Percentiles rank a stretch among this genome's conserved stretches.
Conservation (phyloP, 495 filamentous ascomycete species). For the Aspergillus bridgeri region DNA sequence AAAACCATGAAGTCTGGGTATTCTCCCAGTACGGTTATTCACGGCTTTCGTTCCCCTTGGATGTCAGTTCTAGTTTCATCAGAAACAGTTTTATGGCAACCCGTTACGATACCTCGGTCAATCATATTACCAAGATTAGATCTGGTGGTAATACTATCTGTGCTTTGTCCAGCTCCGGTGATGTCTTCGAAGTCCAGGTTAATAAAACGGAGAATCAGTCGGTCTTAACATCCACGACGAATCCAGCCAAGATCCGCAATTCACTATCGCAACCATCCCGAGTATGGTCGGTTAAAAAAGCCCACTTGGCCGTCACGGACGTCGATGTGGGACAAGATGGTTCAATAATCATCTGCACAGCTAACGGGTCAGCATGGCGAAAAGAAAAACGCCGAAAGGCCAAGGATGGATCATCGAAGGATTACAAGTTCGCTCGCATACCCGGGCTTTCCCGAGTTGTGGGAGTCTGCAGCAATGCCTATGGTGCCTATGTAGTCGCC, state of each 20-base stretch:
- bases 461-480: constrained; percentile 79
- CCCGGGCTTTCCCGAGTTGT: constrained; percentile 80
- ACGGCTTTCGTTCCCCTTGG: constrained; percentile 75
- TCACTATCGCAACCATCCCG: constrained; percentile 70
- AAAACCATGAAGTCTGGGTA: constrained; percentile 84
- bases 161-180: constrained; percentile 75
- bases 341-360: constrained; percentile 89
- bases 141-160: constrained; percentile 88
- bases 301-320: constrained; percentile 80
- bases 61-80: constrained; percentile 66
- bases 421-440: constrained; percentile 90
- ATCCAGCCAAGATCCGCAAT: constrained; percentile 78
- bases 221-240: constrained; percentile 73
- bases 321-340: constrained; percentile 89
- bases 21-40: constrained; percentile 93
- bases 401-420: constrained; percentile 66
- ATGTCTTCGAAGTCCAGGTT: constrained; percentile 77
- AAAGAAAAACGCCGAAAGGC: constrained; percentile 75
- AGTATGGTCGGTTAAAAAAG: constrained; percentile 78
- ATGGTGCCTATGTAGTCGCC: constrained; percentile 83
- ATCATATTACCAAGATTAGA: constrained; percentile 68
- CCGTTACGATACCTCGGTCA: constrained; percentile 60
- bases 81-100: constrained; percentile 62
- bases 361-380: constrained; percentile 88
- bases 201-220: constrained; percentile 59